Base-by-base conservation (phyloP, 140 eudicot species). In the Bidens hawaiensis region DNA sequence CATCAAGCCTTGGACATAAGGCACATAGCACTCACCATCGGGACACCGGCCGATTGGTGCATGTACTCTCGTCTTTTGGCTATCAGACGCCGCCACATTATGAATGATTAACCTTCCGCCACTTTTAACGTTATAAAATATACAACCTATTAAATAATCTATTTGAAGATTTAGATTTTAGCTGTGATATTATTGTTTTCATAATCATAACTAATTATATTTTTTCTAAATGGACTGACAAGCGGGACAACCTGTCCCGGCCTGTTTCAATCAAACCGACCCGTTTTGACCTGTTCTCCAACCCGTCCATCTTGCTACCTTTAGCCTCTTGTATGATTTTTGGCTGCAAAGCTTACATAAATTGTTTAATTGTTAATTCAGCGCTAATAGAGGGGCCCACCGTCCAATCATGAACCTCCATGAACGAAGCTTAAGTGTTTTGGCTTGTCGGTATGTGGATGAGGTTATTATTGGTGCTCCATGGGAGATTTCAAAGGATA, bases 401-500 rank as follows among this genome's bases (percentile, higher is more conserved):
- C 87, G 71, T 74, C 98, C 98, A 17, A 79, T 91, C 42, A 91
- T 91, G 98, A 86, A 84, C 70, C 82, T 91, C 19, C 91, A 91
- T 74, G 98, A 91, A 72, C 94, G 98, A 16, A 91, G 96, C 65
- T 88, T 91, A 64, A 80, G 98, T 74, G 98, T 91, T 52, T 82
- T 91, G 73, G 95, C 93, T 2, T 82, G 93, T 63, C 95, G 88
- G 62, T 81, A 91, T 61, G 98, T 87, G 55, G 98, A 91, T 76
- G 98, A 91, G 66, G 95, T 91, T 74, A 84, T 91, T 55, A 91
- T 91, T 28, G 98, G 98, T 67, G 98, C 98, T 55, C 98, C 98
- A 30, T 80, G 80, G 87, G 93, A 84, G 60, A 81, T 91, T 38
- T 79, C 96, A 1, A 74, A 80, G 52, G 98, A 91, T 67, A 78